These are phyloP conservation scores for Fusarium metavorans DNA, from an alignment of 2,329 filamentous ascomycete species.

Conservation along the genomic window DNA sequence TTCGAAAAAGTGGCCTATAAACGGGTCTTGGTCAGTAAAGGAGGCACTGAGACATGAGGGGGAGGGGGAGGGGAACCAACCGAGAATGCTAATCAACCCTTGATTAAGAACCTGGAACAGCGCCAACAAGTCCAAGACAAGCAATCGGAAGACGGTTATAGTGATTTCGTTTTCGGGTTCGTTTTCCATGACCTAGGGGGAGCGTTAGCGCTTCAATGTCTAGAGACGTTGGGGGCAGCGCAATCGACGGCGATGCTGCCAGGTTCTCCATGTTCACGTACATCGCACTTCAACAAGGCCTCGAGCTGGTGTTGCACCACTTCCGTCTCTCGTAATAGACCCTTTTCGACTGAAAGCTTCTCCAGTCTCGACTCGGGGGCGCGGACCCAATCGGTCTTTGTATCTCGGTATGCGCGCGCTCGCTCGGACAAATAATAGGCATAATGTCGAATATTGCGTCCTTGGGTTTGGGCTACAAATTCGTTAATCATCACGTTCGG, in stretches of 20 bases:
- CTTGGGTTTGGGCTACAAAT: conserved; percentile 85
- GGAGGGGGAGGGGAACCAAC: conserved; percentile 61
- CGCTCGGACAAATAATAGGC: conserved; percentile 87
- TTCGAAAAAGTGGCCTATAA: conserved; percentile 93
- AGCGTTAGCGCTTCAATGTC: conserved; percentile 11
- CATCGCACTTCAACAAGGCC: conserved; percentile 89
- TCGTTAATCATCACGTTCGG: conserved; percentile 18
- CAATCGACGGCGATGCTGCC: neutral
- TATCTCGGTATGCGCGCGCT: conserved; percentile 84
- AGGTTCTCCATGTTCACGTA: conserved; percentile 58
- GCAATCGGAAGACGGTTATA: conserved; percentile 88
- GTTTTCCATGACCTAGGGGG: conserved; percentile 79
- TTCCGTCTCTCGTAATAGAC: conserved; percentile 91
- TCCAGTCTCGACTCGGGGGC: conserved; percentile 85
- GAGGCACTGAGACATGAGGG: conserved; percentile 18
- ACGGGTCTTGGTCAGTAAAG: conserved; percentile 35
- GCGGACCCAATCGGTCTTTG: conserved; percentile 90
- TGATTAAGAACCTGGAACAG: conserved; percentile 97
- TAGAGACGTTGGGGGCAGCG: neutral
- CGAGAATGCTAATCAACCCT: conserved; percentile 95
- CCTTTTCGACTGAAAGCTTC: conserved; percentile 89
- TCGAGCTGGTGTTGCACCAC: conserved; percentile 88
- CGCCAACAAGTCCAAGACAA: conserved; percentile 89
- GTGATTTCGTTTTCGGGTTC: conserved; percentile 98
- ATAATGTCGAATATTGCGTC: conserved; percentile 93